Evolutionary conservation across 768 basidiomycete species (phyloP).

Genomic region (Pisolithus microcarpus): DNA sequence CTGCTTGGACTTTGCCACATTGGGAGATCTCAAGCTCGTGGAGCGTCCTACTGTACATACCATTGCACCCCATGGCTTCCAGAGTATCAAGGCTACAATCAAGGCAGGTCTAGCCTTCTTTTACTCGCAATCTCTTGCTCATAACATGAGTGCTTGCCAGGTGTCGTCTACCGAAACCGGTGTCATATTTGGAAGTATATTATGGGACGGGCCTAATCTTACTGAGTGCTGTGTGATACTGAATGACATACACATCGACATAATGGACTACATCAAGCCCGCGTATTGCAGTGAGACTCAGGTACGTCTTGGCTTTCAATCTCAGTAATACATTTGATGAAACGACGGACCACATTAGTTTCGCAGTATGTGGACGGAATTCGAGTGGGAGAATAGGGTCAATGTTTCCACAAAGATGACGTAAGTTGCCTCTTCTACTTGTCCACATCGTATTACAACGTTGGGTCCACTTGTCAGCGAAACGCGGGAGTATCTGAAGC

Average conservation of each 20-base stretch:
- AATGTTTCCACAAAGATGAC: conserved; percentile 82
- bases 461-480: conserved; percentile 38
- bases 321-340: neutral
- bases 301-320: conserved; percentile 34
- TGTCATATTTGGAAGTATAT: conserved; percentile 95
- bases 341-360: conserved; percentile 42
- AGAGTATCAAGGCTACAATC: conserved; percentile 97
- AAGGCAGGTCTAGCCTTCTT: conserved; percentile 42
- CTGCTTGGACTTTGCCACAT: conserved; percentile 93
- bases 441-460: conserved; percentile 1
- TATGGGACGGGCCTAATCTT: conserved; percentile 89
- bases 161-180: conserved; percentile 97
- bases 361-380: conserved; percentile 99
- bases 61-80: conserved; percentile 93
- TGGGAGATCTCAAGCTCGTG: conserved; percentile 95
- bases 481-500: conserved; percentile 82
- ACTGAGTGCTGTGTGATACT: conserved; percentile 88
- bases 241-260: conserved; percentile 97
- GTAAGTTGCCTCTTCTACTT: conserved; percentile 38
- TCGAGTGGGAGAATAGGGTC: conserved; percentile 99
- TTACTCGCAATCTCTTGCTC: neutral
- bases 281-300: conserved; percentile 93
- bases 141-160: conserved; percentile 14
- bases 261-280: conserved; percentile 48
- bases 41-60: conserved; percentile 94